Conservation (phyloP, 768 basidiomycete species). For the Termitomyces sp. region DNA sequence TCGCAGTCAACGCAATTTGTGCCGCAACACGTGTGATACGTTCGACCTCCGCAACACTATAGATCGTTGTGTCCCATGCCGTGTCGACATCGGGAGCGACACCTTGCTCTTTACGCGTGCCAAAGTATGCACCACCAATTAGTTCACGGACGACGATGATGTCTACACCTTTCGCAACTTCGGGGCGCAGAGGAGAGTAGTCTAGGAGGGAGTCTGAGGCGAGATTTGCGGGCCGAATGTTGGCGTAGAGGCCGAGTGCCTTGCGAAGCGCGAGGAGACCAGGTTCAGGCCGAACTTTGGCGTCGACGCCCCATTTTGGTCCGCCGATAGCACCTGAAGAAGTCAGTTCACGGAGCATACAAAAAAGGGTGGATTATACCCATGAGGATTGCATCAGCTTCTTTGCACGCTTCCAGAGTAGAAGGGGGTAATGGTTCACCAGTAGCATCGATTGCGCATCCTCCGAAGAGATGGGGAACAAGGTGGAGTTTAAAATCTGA, state of each 20-base stretch:
- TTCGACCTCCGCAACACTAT: conserved; percentile 87
- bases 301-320: conserved; percentile 96
- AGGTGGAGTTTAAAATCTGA: conserved; percentile 67
- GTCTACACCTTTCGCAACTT: conserved; percentile 77
- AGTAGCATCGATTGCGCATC: conserved; percentile 82
- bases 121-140: conserved; percentile 96
- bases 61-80: conserved; percentile 92
- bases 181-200: conserved; percentile 84
- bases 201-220: conserved; percentile 85
- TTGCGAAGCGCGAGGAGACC: conserved; percentile 89
- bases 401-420: conserved; percentile 84
- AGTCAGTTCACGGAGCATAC: not conserved
- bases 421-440: conserved; percentile 82
- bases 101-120: conserved; percentile 83
- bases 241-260: conserved; percentile 91
- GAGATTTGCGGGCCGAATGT: conserved; percentile 95
- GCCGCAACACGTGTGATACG: conserved; percentile 95
- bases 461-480: conserved; percentile 79
- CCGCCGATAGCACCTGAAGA: conserved; percentile 87
- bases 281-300: conserved; percentile 86
- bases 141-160: conserved; percentile 95
- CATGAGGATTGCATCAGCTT: conserved; percentile 94
- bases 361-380: conserved; percentile 41
- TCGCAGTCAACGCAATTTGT: conserved; percentile 75
- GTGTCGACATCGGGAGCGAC: conserved; percentile 54